Conservation (phyloP, 441 rosid species). For the Pelargonium fulgidum region DNA sequence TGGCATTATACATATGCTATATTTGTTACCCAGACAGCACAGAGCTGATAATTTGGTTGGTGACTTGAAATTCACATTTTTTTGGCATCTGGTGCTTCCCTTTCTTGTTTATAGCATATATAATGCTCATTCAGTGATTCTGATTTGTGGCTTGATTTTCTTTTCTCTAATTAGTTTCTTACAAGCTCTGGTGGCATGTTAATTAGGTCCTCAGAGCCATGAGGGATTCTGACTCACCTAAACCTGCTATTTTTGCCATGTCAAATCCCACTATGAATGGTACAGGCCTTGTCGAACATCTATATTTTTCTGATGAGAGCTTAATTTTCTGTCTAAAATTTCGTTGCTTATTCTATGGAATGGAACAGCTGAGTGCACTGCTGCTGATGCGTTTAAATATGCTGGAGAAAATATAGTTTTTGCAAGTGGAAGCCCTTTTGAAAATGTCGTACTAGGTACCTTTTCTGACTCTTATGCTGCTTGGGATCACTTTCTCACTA, state of each 20-base stretch:
- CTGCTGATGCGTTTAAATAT: slow-evolving; percentile 83
- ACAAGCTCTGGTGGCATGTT: slow-evolving; percentile 18
- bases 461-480: slow-evolving; percentile 16
- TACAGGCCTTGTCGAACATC: slow-evolving; percentile 17
- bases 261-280: slow-evolving; percentile 97
- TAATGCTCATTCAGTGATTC: slow-evolving; percentile 9
- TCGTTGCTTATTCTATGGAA: slow-evolving; percentile 14
- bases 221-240: slow-evolving; percentile 72
- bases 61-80: slow-evolving; percentile 1
- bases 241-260: slow-evolving; percentile 95
- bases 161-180: slow-evolving; percentile 13
- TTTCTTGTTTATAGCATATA: neutral
- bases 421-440: slow-evolving; percentile 97
- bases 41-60: neutral
- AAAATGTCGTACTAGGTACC: slow-evolving; percentile 73
- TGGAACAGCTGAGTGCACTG: slow-evolving; percentile 87
- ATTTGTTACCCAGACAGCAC: neutral
- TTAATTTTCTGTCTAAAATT: slow-evolving; percentile 20
- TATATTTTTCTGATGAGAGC: slow-evolving; percentile 15
- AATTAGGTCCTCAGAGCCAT: slow-evolving; percentile 89
- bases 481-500: slow-evolving; percentile 13
- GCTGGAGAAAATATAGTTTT: slow-evolving; percentile 88
- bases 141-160: neutral
- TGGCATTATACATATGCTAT: neutral
- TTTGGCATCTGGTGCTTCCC: neutral